phyloP scores from a whole-genome alignment of 2,329 filamentous ascomycete genomes.

The Plenodomus biglobosus region DNA sequence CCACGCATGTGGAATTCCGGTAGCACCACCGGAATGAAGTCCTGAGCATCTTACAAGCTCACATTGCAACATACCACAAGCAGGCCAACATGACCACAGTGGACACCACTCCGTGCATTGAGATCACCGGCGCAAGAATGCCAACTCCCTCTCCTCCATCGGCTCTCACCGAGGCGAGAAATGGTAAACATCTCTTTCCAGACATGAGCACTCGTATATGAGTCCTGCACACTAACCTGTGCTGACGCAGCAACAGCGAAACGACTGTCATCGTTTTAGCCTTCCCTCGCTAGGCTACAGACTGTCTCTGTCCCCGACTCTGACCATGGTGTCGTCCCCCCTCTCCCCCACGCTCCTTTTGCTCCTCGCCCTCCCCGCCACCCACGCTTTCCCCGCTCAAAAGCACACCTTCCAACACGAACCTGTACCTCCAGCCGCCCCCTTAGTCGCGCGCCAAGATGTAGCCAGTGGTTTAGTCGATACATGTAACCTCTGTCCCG shows the following conservation, averaged over 20 bases:
- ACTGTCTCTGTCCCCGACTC: too few species aligned
- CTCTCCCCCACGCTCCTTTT: background rate
- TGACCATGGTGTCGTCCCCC: background rate
- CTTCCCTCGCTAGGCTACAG: too few species aligned
- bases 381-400: background rate
- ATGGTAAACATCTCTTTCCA: background rate
- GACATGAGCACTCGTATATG: background rate
- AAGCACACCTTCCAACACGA: background rate
- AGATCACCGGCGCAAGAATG: background rate
- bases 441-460: background rate
- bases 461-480: constrained; percentile 3
- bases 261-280: background rate
- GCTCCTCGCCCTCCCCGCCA: background rate
- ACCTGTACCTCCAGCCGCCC: background rate
- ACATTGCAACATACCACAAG: background rate
- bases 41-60: background rate
- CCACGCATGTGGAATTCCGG: too few species aligned
- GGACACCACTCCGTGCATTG: background rate
- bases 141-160: background rate
- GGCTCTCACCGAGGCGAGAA: background rate
- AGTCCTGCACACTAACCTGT: background rate
- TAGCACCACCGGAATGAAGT: background rate
- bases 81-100: background rate
- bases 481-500: constrained; percentile 15
- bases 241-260: background rate